Conservation (phyloP, 306 rosid species). For the Sphenostylis stenocarpa region DNA sequence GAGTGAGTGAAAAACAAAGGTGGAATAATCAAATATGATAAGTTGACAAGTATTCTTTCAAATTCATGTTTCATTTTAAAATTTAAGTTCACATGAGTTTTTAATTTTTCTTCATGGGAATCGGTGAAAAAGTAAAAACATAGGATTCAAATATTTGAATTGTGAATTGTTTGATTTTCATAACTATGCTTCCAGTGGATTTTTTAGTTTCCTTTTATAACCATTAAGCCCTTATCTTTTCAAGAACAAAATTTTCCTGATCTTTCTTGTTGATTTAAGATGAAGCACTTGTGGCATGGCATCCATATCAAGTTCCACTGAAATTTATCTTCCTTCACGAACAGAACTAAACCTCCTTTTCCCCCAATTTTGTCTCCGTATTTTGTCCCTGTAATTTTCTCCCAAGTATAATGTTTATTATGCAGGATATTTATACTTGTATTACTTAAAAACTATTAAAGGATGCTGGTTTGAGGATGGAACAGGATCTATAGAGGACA, state of each 20-base stretch:
- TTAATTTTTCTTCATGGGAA: no score
- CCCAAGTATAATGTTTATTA: not conserved
- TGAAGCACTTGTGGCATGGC: not conserved
- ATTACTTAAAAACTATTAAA: not conserved
- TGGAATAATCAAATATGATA: no score
- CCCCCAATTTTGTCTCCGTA: not conserved
- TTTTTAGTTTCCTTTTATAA: not conserved
- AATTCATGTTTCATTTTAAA: no score
- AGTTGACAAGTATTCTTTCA: no score
- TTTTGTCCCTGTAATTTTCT: not conserved
- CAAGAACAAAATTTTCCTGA: not conserved
- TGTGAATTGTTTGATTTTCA: no score
- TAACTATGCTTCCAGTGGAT: not conserved
- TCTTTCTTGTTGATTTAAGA: not conserved
- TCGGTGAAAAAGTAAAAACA: no score
- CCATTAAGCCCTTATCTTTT: not conserved
- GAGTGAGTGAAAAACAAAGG: no score
- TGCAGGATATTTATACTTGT: not conserved
- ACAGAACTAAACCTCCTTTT: not conserved
- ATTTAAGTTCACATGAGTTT: no score
- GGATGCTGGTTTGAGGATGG: not conserved
- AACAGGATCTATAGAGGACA: not conserved
- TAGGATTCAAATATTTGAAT: no score
- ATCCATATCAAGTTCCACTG: not conserved
- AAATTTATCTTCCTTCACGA: not conserved